Base-by-base conservation (phyloP, 331 rosid genomes). In the Spiraea crenata region DNA sequence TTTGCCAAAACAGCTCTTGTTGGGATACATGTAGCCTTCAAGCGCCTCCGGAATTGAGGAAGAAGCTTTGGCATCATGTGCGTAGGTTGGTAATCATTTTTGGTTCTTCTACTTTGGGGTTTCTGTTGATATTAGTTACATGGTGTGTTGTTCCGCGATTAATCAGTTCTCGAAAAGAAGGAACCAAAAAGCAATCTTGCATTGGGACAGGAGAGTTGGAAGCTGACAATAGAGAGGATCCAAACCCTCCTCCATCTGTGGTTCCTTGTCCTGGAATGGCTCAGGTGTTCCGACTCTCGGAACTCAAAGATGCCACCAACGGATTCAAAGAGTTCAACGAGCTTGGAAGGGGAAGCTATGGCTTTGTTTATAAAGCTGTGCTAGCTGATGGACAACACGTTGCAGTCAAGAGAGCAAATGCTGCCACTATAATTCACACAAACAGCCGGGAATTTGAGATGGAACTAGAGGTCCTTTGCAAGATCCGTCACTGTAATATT, bases 281-380 rank as follows among this genome's bases (percentile, higher is more conserved):
- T 83, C 99, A 87, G 72, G 87, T 91, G 76, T 93, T 93, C 67
- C 79, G 99, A 56, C 99, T 93, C 57, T 83, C 96, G 0, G 99
- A 93, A 64, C 71, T 93, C 45, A 93, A 87, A 79, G 99, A 91
- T 9, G 99, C 99, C 25, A 91, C 99, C 2, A 93, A 89, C 48
- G 99, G 97, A 34, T 91, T 93, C 85, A 93, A 91, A 82, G 98
- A 93, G 69, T 93, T 93, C 20, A 90, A 89, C 38, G 98, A 93
- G 87, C 87, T 93, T 7, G 98, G 99, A 2, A 84, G 99, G 55
- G 99, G 99, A 54, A 84, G 88, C 69, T 91, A 91, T 81, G 99
- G 99, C 3, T 93, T 93, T 79, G 99, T 93, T 44, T 93, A 91
- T 85, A 93, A 91, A 75, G 97, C 95, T 68, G 70, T 79, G 40